These are phyloP conservation scores for Macaranga tanarius DNA, from an alignment of 441 rosid genomes.

Conservation along the genomic window DNA sequence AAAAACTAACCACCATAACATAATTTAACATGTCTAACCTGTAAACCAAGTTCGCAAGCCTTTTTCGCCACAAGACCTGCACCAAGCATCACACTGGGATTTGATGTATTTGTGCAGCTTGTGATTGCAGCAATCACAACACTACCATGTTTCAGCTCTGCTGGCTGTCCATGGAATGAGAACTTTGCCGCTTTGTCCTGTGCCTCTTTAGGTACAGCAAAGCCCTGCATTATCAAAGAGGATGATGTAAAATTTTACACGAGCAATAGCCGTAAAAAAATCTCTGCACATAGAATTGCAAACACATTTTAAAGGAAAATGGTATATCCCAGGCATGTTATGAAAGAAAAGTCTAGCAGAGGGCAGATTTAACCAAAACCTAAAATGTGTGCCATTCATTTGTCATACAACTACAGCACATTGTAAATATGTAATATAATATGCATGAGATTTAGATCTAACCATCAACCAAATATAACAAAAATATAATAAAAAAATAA, in stretches of 20 bases:
- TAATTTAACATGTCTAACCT: constrained; percentile 45
- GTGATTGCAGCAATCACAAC: constrained; percentile 99
- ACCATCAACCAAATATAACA: neutral
- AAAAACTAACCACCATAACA: neutral
- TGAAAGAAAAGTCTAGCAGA: neutral
- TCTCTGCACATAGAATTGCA: neutral
- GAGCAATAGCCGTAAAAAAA: neutral
- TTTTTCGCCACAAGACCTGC: constrained; percentile 99
- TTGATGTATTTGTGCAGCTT: constrained; percentile 98
- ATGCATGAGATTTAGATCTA: neutral
- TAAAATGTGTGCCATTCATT: neutral
- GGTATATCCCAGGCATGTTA: neutral
- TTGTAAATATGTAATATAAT: neutral
- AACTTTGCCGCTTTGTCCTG: constrained; percentile 77
- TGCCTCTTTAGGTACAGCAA: constrained; percentile 86
- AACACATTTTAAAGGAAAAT: neutral
- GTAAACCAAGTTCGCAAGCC: constrained; percentile 92
- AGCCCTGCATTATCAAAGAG: constrained; percentile 55
- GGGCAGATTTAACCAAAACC: neutral
- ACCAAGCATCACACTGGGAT: constrained; percentile 99
- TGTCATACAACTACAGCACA: neutral
- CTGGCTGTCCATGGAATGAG: constrained; percentile 80
- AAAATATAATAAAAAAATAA: neutral
- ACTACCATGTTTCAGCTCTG: constrained; percentile 94
- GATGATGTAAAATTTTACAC: constrained; percentile 2